These are phyloP conservation scores for Solanum neorickii DNA, from an alignment of 257 asterid genomes.

Conservation along the genomic window DNA sequence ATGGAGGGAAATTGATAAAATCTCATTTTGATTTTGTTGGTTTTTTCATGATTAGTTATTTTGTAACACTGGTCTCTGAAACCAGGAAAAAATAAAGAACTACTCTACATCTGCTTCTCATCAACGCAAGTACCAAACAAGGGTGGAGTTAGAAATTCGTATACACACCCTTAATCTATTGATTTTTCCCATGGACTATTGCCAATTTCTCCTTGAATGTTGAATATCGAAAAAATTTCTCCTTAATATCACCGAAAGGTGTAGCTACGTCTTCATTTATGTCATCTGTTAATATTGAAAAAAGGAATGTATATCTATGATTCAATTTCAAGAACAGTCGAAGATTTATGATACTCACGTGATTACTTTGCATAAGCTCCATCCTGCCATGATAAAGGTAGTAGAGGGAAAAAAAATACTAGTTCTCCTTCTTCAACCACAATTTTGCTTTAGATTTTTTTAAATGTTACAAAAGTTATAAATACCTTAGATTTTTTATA, in stretches of 20 bases:
- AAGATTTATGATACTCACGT: no score
- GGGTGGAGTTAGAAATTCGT: background rate
- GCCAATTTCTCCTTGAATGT: conserved; percentile 14
- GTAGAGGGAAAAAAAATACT: no score
- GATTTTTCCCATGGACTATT: background rate
- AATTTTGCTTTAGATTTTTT: no score
- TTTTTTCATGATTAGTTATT: background rate
- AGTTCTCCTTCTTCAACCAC: no score
- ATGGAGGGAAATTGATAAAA: background rate
- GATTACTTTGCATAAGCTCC: no score
- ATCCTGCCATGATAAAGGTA: no score
- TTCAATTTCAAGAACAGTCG: no score
- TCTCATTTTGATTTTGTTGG: background rate
- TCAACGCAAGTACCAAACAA: background rate
- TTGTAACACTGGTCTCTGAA: background rate
- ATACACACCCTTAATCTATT: background rate
- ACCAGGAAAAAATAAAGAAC: background rate
- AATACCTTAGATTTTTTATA: no score
- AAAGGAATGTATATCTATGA: background rate
- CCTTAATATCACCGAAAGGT: conserved; percentile 29
- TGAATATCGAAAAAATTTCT: conserved; percentile 33
- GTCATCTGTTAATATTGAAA: background rate
- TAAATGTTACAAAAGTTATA: no score
- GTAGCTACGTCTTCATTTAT: conserved; percentile 11
- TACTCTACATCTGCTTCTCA: background rate